Percentiles rank a stretch among this genome's conserved stretches.
Evolutionary conservation across 495 filamentous ascomycete genomes (phyloP).

Genomic region (Penicillium angulare): DNA sequence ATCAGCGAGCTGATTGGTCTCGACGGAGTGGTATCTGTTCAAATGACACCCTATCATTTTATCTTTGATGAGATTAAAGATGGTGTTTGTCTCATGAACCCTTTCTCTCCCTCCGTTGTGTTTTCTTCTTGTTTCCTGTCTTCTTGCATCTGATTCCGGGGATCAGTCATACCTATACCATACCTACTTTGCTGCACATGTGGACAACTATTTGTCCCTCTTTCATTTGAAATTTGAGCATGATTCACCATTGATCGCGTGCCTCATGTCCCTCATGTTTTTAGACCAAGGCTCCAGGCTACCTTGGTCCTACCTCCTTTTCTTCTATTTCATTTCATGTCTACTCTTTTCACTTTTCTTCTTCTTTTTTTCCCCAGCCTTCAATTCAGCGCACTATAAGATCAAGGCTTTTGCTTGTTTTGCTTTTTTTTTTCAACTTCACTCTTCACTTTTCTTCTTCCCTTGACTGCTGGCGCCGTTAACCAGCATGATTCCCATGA

Average conservation of each 20-base stretch:
- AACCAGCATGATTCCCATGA: constrained; percentile 39
- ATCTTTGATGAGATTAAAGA: neutral
- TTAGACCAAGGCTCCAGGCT: constrained; percentile 27
- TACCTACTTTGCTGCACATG: constrained; percentile 4
- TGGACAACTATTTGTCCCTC: constrained; percentile 6
- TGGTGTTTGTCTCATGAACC: neutral
- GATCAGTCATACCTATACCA: constrained; percentile 29
- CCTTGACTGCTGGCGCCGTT: constrained; percentile 16
- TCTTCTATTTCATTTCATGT: no score
- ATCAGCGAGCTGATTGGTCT: constrained; percentile 21
- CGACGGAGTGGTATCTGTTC: constrained; percentile 17
- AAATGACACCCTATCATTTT: constrained; percentile 5
- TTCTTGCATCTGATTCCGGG: constrained; percentile 27
- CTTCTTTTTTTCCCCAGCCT: constrained; percentile 7
- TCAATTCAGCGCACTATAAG: constrained; percentile 5
- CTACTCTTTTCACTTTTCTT: constrained; percentile 4
- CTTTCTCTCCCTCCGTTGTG: constrained; percentile 2
- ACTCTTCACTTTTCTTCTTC: no score
- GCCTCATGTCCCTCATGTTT: constrained; percentile 14
- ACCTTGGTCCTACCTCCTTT: constrained; percentile 16
- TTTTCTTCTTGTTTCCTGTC: constrained; percentile 6
- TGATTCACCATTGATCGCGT: constrained; percentile 3
- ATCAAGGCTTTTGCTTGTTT: constrained; percentile 5
- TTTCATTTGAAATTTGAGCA: constrained; percentile 13
- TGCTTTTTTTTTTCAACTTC: constrained; percentile 18